Evolutionary conservation across 2,329 filamentous ascomycete genomes (phyloP).

Genomic region (Botryosphaeria dothidea): DNA sequence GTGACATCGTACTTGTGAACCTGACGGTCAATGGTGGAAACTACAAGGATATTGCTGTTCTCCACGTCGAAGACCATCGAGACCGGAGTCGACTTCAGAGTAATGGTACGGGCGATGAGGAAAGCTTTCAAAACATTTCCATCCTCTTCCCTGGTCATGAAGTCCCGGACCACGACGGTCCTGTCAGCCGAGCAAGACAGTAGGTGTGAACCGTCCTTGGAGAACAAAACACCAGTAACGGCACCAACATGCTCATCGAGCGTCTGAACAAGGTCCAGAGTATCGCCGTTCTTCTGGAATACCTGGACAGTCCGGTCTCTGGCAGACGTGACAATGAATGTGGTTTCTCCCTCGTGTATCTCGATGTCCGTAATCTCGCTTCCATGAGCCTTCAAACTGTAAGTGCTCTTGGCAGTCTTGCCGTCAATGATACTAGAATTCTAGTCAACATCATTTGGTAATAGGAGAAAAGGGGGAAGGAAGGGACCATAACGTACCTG

Average conservation of each 20-base stretch:
- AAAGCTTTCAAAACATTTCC: constrained; percentile 68
- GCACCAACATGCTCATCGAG: constrained; percentile 88
- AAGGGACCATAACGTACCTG: constrained; percentile 47
- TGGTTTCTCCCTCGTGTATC: constrained; percentile 63
- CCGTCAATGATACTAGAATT: constrained; percentile 62
- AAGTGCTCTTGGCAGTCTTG: constrained; percentile 60
- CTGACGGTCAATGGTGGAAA: constrained; percentile 64
- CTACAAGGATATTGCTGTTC: constrained; percentile 54
- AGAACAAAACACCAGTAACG: constrained; percentile 76
- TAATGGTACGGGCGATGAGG: constrained; percentile 73
- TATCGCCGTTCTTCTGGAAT: constrained; percentile 64
- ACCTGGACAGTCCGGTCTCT: constrained; percentile 91
- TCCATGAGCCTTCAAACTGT: constrained; percentile 82
- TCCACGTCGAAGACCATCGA: constrained; percentile 75
- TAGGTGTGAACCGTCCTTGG: constrained; percentile 68
- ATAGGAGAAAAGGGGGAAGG: neutral
- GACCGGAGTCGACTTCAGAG: constrained; percentile 81
- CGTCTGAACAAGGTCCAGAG: constrained; percentile 82
- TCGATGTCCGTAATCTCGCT: constrained; percentile 82
- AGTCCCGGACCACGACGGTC: constrained; percentile 78
- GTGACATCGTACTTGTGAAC: constrained; percentile 62
- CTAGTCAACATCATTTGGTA: neutral
- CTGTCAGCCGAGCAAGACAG: constrained; percentile 88
- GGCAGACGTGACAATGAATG: constrained; percentile 78
- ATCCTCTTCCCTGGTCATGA: constrained; percentile 68